Evolutionary conservation across 192 early-diverging fungal genomes (phyloP).

Genomic region (Phlyctochytrium bullatum): DNA sequence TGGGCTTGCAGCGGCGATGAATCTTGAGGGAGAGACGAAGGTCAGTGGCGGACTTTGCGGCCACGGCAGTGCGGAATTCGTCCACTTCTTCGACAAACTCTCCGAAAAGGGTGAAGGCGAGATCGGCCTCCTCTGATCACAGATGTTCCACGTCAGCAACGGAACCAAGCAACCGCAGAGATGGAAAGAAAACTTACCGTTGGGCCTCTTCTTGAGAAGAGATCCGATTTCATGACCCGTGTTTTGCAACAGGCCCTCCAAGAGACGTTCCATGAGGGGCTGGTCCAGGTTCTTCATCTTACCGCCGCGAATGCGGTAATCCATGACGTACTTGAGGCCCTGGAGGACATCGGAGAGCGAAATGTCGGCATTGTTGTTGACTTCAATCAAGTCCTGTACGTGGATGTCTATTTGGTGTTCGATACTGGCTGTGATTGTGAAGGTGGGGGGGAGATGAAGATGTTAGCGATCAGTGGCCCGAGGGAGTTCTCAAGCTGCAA

Average conservation of each 20-base stretch:
- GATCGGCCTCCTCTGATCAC: conserved; percentile 66
- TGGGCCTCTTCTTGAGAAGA: conserved; percentile 26
- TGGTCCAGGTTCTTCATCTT: conserved; percentile 78
- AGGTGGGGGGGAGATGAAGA: neutral
- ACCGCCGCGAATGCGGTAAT: conserved; percentile 84
- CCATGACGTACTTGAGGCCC: conserved; percentile 91
- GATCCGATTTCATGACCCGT: conserved; percentile 54
- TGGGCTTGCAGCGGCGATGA: conserved; percentile 69
- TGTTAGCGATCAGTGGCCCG: conserved; percentile 8
- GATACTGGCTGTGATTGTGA: conserved; percentile 40
- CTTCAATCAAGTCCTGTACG: conserved; percentile 83
- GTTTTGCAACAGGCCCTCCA: conserved; percentile 80
- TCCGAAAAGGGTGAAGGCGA: conserved; percentile 89
- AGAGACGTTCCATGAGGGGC: conserved; percentile 80
- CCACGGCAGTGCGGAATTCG: conserved; percentile 84
- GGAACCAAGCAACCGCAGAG: neutral
- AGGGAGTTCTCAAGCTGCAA: conserved; percentile 14
- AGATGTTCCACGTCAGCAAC: neutral
- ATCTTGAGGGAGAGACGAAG: conserved; percentile 75
- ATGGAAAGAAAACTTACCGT: conserved; percentile 1
- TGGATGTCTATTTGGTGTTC: conserved; percentile 65
- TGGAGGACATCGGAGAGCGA: conserved; percentile 78
- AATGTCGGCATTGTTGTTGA: conserved; percentile 59
- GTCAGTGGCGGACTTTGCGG: conserved; percentile 72
- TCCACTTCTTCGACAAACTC: conserved; percentile 93